Conservation (phyloP, 192 early-diverging fungal genomes). For the Podila minutissima region DNA sequence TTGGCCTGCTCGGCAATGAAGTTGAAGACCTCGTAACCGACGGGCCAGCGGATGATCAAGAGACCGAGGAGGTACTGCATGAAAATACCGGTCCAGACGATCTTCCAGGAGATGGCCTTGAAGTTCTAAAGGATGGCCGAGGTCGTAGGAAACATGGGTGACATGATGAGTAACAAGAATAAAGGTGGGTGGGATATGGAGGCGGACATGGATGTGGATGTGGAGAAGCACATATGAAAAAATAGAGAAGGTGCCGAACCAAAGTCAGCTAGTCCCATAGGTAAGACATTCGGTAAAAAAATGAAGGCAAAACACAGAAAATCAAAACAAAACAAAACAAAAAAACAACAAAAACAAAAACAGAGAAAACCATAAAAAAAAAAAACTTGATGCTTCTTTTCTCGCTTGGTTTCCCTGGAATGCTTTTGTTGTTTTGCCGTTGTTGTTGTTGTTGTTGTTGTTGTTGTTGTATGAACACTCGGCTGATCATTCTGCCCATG, state of each 20-base stretch:
- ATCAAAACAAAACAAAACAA: not conserved
- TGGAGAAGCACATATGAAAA: too few relatives aligned
- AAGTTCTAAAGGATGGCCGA: conserved; percentile 49
- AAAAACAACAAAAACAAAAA: conserved; percentile 13
- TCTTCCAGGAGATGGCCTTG: conserved; percentile 76
- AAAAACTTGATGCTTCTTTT: not conserved
- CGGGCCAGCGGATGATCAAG: conserved; percentile 76
- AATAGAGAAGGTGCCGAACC: too few relatives aligned
- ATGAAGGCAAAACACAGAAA: too few relatives aligned
- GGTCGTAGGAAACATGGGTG: too few relatives aligned
- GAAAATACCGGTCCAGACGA: conserved; percentile 74
- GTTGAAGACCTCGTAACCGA: conserved; percentile 78
- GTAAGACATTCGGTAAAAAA: too few relatives aligned
- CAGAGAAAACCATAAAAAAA: conserved; percentile 1
- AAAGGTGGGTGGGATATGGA: too few relatives aligned
- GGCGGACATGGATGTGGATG: not conserved
- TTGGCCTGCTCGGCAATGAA: conserved; percentile 66
- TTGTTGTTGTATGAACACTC: too few relatives aligned
- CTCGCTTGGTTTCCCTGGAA: not conserved
- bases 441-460: not conserved
- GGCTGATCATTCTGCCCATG: too few relatives aligned
- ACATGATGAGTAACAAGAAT: too few relatives aligned
- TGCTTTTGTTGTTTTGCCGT: not conserved
- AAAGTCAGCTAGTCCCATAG: too few relatives aligned
- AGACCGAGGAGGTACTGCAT: conserved; percentile 85